Base-by-base conservation (phyloP, 139 green algal species). In the Eudorina sp. region DNA sequence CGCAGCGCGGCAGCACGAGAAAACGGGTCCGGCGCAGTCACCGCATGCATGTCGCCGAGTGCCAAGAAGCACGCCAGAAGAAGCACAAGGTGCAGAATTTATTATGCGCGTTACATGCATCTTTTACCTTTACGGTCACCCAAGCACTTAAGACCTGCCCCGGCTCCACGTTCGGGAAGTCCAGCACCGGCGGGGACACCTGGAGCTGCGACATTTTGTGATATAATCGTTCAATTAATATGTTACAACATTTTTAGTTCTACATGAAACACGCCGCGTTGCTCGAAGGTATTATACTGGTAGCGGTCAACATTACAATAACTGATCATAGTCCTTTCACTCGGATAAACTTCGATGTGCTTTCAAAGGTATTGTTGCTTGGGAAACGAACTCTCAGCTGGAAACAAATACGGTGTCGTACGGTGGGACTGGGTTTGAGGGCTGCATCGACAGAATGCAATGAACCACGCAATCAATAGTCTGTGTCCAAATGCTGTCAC, bases 111-210 rank as follows among this genome's bases (percentile, higher is more conserved):
- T n/a, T 34, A 4, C n/a, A 82, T 62, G 5, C 16, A 38, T 43
- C 7, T n/a, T 19, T 55, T 19, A 92, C 89, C 89, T 90, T 92
- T 3, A 92, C 53, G 4, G 84, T 92, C 45, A 92, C 89, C 53
- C 78, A 40, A 14, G 70, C 53, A 16, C 46, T 84, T 34, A 90
- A 43, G 6, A 78, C 21, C 14, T 60, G 21, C 0, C 88, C 88
- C 19, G 62, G 62, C 74, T 86, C 14, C 21, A 91, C 74, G 18
- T 75, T 62, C 0, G 9, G 29, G 16, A 91, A 83, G 3, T 91
- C 82, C 40, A 91, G n/a, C 25, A 62, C 38, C 14, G 74, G 25
- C 16, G 88, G 88, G 1, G 88, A 83, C 3, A 91, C 75, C 53
- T 82, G 70, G 8, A 82, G 43, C 40, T 83, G 40, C 6, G 69